Conservation (phyloP, 2,329 filamentous ascomycete species). For the Fusarium xylarioides region DNA sequence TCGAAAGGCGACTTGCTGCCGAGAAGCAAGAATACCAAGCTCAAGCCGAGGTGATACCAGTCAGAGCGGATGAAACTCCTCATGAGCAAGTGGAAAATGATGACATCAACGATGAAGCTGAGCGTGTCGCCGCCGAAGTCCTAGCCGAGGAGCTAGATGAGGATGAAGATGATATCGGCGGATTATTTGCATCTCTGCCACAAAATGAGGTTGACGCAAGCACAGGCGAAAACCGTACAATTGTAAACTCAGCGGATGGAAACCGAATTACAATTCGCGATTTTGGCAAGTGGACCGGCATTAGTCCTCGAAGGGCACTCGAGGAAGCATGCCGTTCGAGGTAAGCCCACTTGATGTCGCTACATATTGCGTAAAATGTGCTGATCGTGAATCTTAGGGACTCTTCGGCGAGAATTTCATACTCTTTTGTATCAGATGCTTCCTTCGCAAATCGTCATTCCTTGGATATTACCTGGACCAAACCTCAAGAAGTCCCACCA, state of each 20-base stretch:
- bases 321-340: conserved; percentile 89
- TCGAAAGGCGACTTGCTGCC: conserved; percentile 70
- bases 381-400: conserved; percentile 63
- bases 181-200: conserved; percentile 68
- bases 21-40: conserved; percentile 51
- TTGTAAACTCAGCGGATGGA: conserved; percentile 62
- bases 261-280: conserved; percentile 73
- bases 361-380: neutral
- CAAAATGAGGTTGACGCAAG: conserved; percentile 66
- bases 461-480: conserved; percentile 81
- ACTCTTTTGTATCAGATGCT: conserved; percentile 75
- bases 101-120: conserved; percentile 65
- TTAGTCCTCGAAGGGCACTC: conserved; percentile 78
- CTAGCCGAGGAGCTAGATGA: conserved; percentile 59
- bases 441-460: conserved; percentile 80
- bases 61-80: conserved; percentile 36
- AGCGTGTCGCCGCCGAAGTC: conserved; percentile 66
- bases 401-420: conserved; percentile 71
- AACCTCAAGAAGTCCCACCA: conserved; percentile 66
- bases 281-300: conserved; percentile 83
- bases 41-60: conserved; percentile 31
- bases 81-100: conserved; percentile 48
- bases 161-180: conserved; percentile 61
- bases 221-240: conserved; percentile 67
- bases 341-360: conserved; percentile 51